These are phyloP conservation scores for Lunularia cruciata DNA, from an alignment of 225 moss, liverwort and hornwort genomes.

Conservation along the genomic window DNA sequence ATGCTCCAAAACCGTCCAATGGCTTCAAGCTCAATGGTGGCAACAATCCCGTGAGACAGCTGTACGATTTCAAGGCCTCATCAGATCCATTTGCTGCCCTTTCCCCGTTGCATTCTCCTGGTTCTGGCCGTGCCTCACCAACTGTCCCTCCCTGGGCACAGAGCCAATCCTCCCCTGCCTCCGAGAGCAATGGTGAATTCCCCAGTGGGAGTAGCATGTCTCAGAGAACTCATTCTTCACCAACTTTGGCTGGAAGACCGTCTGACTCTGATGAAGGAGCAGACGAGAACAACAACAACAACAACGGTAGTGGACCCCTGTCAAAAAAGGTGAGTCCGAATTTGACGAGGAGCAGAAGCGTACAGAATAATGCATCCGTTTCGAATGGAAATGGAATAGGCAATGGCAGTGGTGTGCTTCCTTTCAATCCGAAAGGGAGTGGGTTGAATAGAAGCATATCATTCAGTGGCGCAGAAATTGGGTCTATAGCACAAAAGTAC, in stretches of 20 bases:
- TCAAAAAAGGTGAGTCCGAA: constrained; percentile 14
- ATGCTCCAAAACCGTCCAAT: constrained; percentile 15
- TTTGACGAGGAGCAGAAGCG: constrained; percentile 29
- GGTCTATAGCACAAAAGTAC: constrained; percentile 30
- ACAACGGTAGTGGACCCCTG: not conserved
- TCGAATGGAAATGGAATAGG: constrained; percentile 8
- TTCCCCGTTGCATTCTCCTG: constrained; percentile 20
- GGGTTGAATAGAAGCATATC: constrained; percentile 32
- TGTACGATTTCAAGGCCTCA: constrained; percentile 23
- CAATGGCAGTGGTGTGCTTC: constrained; percentile 16
- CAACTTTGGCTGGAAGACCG: constrained; percentile 8
- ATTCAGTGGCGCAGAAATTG: constrained; percentile 27
- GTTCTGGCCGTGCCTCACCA: constrained; percentile 1
- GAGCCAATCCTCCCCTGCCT: constrained; percentile 24
- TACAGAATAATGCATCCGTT: constrained; percentile 8
- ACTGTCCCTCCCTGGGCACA: constrained; percentile 4
- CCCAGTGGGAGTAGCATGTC: constrained; percentile 19
- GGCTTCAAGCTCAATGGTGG: constrained; percentile 12
- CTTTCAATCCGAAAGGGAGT: constrained; percentile 34
- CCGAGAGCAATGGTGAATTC: constrained; percentile 21
- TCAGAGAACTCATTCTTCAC: constrained; percentile 22
- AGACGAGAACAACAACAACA: not conserved
- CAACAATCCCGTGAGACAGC: constrained; percentile 25
- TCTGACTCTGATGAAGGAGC: constrained; percentile 1
- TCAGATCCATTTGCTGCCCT: constrained; percentile 31